phyloP scores from a whole-genome alignment of 306 rosid species.

The Pterocarpus macrocarpus region DNA sequence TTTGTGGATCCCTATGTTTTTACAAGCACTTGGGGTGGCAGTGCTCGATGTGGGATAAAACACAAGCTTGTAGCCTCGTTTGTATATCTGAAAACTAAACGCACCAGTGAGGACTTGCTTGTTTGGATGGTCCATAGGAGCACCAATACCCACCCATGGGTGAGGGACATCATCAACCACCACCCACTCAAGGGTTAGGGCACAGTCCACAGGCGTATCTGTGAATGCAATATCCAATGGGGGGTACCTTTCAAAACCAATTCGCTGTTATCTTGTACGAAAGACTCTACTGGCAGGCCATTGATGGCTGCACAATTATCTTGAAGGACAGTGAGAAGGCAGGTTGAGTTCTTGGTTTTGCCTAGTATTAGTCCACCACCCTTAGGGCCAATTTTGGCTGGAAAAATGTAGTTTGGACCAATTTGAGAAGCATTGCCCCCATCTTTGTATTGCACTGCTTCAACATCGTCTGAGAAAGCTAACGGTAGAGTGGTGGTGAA shows the following conservation, averaged over 20 bases:
- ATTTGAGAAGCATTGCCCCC: background rate
- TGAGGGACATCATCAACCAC: background rate
- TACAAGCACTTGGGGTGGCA: background rate
- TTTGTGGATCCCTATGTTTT: background rate
- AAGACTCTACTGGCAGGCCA: background rate
- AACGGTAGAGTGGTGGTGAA: background rate
- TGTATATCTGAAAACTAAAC: background rate
- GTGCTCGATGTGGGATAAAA: background rate
- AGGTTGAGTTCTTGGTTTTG: background rate
- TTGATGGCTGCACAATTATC: background rate
- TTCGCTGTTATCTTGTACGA: background rate
- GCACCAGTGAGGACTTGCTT: background rate
- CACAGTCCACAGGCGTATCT: background rate
- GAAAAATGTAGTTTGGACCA: background rate
- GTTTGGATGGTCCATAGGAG: background rate
- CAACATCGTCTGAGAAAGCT: background rate
- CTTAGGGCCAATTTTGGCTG: background rate
- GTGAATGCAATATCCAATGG: background rate
- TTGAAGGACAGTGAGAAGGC: background rate
- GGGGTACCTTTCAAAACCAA: background rate
- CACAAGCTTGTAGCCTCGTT: background rate
- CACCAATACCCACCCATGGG: background rate
- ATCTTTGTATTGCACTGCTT: constrained; percentile 7
- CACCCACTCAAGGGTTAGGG: background rate
- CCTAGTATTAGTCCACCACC: constrained; percentile 17